phyloP scores from a whole-genome alignment of 257 asterid genomes.

The Knoxia roxburghii region DNA sequence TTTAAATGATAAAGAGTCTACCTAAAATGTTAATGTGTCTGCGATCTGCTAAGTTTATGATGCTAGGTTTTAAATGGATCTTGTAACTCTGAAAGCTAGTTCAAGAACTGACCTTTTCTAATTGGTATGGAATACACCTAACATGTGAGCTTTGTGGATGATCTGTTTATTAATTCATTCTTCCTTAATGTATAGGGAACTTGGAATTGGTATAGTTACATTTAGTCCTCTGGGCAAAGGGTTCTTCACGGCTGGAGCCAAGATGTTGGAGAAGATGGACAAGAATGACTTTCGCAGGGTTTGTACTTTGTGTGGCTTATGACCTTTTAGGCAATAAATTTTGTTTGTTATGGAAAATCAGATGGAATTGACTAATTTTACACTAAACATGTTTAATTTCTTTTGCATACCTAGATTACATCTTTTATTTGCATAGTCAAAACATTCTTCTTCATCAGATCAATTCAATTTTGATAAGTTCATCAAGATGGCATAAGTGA shows the following conservation, averaged over 20 bases:
- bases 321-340: neutral
- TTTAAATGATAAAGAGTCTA: neutral
- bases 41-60: neutral
- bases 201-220: constrained; percentile 34
- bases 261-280: constrained; percentile 15
- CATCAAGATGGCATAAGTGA: too few species aligned
- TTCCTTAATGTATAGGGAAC: neutral
- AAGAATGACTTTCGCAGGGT: constrained; percentile 31
- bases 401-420: too few species aligned
- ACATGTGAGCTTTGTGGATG: neutral
- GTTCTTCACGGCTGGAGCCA: constrained; percentile 29
- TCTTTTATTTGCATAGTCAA: too few species aligned
- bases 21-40: neutral
- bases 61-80: neutral
- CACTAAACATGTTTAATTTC: neutral
- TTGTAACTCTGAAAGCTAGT: neutral
- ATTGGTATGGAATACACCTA: neutral
- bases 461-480: too few species aligned
- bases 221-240: constrained; percentile 38
- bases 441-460: too few species aligned
- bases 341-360: neutral
- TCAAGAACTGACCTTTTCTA: neutral
- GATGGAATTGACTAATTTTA: neutral
- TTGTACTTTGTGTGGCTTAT: neutral
- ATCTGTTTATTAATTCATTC: neutral